These are phyloP conservation scores for Streptanthus diversifolius DNA, from an alignment of 345 rosid genomes.

Conservation along the genomic window DNA sequence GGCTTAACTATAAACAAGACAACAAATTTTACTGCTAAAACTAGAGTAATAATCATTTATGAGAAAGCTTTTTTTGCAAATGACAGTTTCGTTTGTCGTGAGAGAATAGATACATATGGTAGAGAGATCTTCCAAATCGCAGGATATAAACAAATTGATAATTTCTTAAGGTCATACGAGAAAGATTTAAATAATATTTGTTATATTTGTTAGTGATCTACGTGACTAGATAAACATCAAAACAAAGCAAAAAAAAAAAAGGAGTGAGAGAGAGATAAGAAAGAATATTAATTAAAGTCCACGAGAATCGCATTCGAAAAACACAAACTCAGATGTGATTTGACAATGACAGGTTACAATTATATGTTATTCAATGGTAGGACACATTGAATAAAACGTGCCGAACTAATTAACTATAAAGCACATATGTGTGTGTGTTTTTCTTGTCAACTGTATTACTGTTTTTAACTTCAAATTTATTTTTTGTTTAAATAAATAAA, in stretches of 20 bases:
- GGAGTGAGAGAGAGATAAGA: too few species aligned
- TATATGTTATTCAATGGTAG: not conserved
- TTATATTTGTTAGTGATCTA: not conserved
- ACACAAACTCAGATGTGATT: slow-evolving; percentile 19
- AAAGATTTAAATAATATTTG: not conserved
- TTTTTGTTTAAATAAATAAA: not conserved
- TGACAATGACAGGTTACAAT: slow-evolving; percentile 29
- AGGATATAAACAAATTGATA: not conserved
- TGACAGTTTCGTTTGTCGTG: not conserved
- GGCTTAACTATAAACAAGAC: too few species aligned
- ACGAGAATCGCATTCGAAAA: slow-evolving; percentile 30
- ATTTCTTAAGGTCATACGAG: not conserved
- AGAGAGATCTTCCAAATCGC: slow-evolving; percentile 16
- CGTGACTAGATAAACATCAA: not conserved
- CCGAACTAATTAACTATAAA: not conserved
- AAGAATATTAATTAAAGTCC: too few species aligned
- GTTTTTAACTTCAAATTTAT: not conserved
- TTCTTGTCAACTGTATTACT: not conserved
- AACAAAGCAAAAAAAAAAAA: not conserved
- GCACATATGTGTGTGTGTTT: not conserved
- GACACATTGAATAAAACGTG: not conserved
- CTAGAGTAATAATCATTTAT: too few species aligned
- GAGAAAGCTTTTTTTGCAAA: not conserved
- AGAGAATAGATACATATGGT: not conserved
- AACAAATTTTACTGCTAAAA: too few species aligned